These are phyloP conservation scores for Artomyces pyxidatus DNA, from an alignment of 768 basidiomycete species.

Conservation along the genomic window DNA sequence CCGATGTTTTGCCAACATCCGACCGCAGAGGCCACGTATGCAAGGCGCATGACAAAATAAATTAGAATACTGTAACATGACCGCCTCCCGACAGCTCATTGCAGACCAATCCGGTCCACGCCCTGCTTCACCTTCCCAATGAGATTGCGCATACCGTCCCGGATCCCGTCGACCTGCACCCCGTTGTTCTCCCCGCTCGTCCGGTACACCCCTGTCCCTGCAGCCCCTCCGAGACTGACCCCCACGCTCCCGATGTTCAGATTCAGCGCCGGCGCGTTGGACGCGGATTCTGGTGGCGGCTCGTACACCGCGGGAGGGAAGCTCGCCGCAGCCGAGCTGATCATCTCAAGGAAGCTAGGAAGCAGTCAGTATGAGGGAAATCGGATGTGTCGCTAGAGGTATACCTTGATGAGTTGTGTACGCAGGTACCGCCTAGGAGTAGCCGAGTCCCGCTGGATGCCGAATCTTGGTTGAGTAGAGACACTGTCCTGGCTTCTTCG, in stretches of 20 bases:
- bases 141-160: conserved; percentile 82
- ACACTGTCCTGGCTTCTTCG: conserved; percentile 83
- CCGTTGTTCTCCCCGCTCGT: conserved; percentile 60
- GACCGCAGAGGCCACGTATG: no score
- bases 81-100: no score
- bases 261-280: conserved; percentile 74
- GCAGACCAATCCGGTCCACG: conserved; percentile 50
- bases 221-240: conserved; percentile 84
- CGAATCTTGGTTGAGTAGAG: conserved; percentile 81
- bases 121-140: conserved; percentile 86
- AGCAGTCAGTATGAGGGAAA: conserved; percentile 7
- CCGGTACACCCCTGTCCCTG: conserved; percentile 78
- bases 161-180: conserved; percentile 80
- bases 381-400: background rate
- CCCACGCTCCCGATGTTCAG: conserved; percentile 90
- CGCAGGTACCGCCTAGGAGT: conserved; percentile 86
- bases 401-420: conserved; percentile 92
- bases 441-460: conserved; percentile 61
- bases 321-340: conserved; percentile 57
- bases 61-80: background rate
- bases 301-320: conserved; percentile 64
- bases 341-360: conserved; percentile 80
- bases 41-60: background rate
- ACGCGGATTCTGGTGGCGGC: conserved; percentile 66
- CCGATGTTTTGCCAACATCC: no score